A percentile compares a stretch with the other conserved stretches of the same genome.
Evolutionary conservation across 257 asterid genomes (phyloP).

Genomic region (Rubia yunnanensis): DNA sequence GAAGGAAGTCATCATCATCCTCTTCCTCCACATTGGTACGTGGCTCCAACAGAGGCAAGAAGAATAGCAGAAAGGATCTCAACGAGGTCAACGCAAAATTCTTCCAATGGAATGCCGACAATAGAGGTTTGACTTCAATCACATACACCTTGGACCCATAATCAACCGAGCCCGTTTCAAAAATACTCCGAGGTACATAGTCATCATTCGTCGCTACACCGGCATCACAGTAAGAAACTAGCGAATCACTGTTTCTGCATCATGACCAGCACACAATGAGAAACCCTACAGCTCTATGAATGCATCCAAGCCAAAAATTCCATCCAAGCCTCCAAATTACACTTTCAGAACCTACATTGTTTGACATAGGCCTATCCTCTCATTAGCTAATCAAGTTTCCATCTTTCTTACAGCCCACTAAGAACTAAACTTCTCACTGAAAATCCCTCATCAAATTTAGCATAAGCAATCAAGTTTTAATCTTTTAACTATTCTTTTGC

Average conservation of each 20-base stretch:
- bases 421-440: neutral
- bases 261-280: constrained; percentile 11
- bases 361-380: neutral
- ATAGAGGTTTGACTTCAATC: constrained; percentile 59
- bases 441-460: neutral
- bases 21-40: constrained; percentile 48
- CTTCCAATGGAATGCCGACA: constrained; percentile 88
- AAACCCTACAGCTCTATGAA: neutral
- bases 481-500: neutral
- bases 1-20: constrained; percentile 64
- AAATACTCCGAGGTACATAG: constrained; percentile 27
- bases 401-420: neutral
- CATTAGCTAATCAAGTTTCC: neutral
- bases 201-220: constrained; percentile 48
- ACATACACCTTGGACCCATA: constrained; percentile 49
- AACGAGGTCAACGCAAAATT: constrained; percentile 55
- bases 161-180: constrained; percentile 26
- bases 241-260: constrained; percentile 37
- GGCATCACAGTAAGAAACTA: constrained; percentile 59
- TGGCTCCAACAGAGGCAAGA: constrained; percentile 88
- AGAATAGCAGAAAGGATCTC: constrained; percentile 68
- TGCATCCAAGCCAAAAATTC: neutral
- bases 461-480: constrained; percentile 1
- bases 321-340: no score
- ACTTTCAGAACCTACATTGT: neutral